phyloP scores from a whole-genome alignment of 208 protist genomes.

The Acanthamoeba castellanii region DNA sequence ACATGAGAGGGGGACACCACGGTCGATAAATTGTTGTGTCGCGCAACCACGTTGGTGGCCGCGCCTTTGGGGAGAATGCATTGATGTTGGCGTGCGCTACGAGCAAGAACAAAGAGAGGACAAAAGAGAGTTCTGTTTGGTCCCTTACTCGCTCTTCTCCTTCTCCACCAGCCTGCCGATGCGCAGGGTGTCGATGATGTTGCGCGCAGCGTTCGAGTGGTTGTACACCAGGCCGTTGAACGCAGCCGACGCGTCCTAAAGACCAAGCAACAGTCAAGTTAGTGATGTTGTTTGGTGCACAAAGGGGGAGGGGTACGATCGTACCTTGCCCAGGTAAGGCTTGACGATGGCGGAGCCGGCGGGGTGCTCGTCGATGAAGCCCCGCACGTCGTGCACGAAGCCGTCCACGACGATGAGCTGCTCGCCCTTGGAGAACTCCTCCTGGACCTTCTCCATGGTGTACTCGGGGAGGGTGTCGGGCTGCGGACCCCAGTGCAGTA shows the following conservation, averaged over 20 bases:
- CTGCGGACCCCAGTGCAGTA: slow-evolving; percentile 80
- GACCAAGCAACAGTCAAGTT: background rate
- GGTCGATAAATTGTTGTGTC: too few relatives aligned
- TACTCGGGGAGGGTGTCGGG: slow-evolving; percentile 63
- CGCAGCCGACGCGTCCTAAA: slow-evolving; percentile 68
- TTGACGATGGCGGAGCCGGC: slow-evolving; percentile 76
- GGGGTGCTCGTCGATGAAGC: slow-evolving; percentile 87
- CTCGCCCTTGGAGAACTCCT: slow-evolving; percentile 50
- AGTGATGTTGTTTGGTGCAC: background rate
- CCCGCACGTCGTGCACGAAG: slow-evolving; percentile 86
- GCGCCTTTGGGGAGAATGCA: too few relatives aligned
- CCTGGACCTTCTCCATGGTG: slow-evolving; percentile 73
- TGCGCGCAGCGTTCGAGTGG: slow-evolving; percentile 83
- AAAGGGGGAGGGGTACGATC: background rate
- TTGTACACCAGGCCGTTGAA: slow-evolving; percentile 86
- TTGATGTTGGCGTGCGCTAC: background rate
- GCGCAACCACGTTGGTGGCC: too few relatives aligned
- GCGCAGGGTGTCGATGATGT: slow-evolving; percentile 80
- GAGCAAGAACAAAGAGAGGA: background rate
- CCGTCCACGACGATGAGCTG: slow-evolving; percentile 81
- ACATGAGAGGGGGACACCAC: too few relatives aligned
- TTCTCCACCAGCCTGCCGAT: slow-evolving; percentile 66
- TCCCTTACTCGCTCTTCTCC: slow-evolving; percentile 54
- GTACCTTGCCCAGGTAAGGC: slow-evolving; percentile 74
- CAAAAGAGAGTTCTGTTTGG: background rate